phyloP scores from a whole-genome alignment of 2,329 filamentous ascomycete species.

The Salinomyces thailandicus region DNA sequence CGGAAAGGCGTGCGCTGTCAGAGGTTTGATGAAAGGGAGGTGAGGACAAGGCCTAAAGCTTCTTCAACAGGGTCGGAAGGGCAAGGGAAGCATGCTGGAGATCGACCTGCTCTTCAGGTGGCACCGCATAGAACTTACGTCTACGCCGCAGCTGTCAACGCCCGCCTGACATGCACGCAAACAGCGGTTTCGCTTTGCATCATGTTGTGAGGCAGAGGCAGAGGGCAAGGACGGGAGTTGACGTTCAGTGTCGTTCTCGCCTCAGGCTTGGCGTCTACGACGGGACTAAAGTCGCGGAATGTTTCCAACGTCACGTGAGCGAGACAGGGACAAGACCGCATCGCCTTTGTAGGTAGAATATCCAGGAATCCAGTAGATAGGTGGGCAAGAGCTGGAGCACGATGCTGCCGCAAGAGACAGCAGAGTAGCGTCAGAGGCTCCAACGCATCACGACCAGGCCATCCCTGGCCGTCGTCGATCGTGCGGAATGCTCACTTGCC shows the following conservation, averaged over 20 bases:
- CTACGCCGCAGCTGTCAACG: constrained; percentile 5
- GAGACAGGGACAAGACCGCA: too few relatives aligned
- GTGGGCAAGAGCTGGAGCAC: too few relatives aligned
- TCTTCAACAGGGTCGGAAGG: not conserved
- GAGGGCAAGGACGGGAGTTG: constrained; percentile 1
- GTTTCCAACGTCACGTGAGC: not conserved
- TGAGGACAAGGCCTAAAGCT: not conserved
- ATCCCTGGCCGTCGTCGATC: not conserved
- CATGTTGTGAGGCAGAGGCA: constrained; percentile 6
- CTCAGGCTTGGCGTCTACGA: not conserved
- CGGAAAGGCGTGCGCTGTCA: constrained; percentile 1
- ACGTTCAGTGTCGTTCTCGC: constrained; percentile 3
- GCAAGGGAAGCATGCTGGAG: not conserved
- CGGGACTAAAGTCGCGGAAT: not conserved
- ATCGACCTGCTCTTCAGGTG: not conserved
- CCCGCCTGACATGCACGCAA: constrained; percentile 1
- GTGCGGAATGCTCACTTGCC: not conserved
- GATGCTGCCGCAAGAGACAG: not conserved
- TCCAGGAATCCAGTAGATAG: too few relatives aligned
- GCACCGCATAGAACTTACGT: constrained; percentile 3
- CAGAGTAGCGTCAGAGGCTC: not conserved
- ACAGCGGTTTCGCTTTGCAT: constrained; percentile 3
- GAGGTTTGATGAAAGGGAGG: constrained; percentile 1
- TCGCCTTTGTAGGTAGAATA: too few relatives aligned
- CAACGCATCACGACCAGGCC: not conserved